These are phyloP conservation scores for Brassica cretica DNA, from an alignment of 345 rosid genomes.

Conservation along the genomic window DNA sequence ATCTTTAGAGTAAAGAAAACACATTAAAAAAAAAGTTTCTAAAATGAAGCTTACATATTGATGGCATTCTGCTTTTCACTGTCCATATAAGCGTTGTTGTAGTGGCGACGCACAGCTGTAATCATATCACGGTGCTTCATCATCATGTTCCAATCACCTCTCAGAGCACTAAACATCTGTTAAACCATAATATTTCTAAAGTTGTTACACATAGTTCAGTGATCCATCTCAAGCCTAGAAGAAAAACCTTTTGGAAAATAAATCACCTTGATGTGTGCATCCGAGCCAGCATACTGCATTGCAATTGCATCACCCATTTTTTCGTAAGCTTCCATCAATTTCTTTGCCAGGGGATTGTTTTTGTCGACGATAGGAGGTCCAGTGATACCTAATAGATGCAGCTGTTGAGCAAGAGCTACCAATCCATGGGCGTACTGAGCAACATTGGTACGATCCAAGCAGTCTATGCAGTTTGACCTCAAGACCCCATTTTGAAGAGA, in stretches of 20 bases:
- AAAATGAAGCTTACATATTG: constrained; percentile 32
- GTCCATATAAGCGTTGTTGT: constrained; percentile 32
- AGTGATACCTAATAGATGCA: constrained; percentile 58
- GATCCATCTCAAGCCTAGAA: constrained; percentile 1
- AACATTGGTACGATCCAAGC: constrained; percentile 92
- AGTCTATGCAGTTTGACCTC: constrained; percentile 93
- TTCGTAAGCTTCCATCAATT: constrained; percentile 71
- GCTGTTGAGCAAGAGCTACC: constrained; percentile 72
- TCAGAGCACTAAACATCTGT: constrained; percentile 38
- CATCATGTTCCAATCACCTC: constrained; percentile 37
- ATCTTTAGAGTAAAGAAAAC: constrained; percentile 1
- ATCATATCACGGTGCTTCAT: constrained; percentile 23
- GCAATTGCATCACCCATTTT: constrained; percentile 92
- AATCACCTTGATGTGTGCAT: constrained; percentile 86
- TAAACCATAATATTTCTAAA: constrained; percentile 2
- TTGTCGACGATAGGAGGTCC: constrained; percentile 57
- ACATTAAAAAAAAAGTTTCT: not conserved
- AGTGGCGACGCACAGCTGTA: constrained; percentile 33
- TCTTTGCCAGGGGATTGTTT: constrained; percentile 62
- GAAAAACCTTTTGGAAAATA: constrained; percentile 2
- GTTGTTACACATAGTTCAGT: constrained; percentile 12
- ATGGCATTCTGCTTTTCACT: constrained; percentile 36
- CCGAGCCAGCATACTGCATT: constrained; percentile 91
- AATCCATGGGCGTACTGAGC: constrained; percentile 87
- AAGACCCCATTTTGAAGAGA: constrained; percentile 71